phyloP scores from a whole-genome alignment of 2,329 filamentous ascomycete species.

The Alternaria sp. region DNA sequence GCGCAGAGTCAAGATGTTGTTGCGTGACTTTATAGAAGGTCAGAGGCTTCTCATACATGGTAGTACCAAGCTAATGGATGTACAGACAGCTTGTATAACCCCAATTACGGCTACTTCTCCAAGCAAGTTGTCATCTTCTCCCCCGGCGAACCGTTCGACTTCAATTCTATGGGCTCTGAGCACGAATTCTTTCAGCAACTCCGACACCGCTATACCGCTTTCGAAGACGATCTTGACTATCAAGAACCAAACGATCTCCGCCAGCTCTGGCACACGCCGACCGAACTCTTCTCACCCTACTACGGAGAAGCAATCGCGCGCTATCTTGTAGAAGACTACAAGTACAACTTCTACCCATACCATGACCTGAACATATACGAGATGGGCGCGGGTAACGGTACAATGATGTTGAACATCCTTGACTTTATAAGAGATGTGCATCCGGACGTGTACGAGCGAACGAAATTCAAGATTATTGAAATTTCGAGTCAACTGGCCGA shows the following conservation, averaged over 20 bases:
- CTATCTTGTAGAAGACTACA: conserved; percentile 95
- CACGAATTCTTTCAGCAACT: conserved; percentile 82
- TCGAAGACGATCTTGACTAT: conserved; percentile 87
- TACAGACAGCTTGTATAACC: conserved; percentile 87
- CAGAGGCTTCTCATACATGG: conserved; percentile 12
- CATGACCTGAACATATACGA: conserved; percentile 98
- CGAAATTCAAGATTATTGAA: conserved; percentile 94
- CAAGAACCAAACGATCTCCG: conserved; percentile 76
- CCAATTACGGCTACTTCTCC: conserved; percentile 93
- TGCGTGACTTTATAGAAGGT: conserved; percentile 98
- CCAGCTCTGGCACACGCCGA: conserved; percentile 98
- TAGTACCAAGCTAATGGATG: background rate
- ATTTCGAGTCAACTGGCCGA: conserved; percentile 84
- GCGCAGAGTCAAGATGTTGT: conserved; percentile 91
- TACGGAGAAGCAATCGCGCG: conserved; percentile 98
- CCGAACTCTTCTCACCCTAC: conserved; percentile 93
- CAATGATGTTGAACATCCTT: conserved; percentile 96
- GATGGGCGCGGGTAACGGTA: conserved; percentile 97
- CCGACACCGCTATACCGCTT: conserved; percentile 82
- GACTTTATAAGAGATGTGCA: conserved; percentile 93
- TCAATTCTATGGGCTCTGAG: conserved; percentile 82
- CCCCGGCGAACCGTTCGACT: conserved; percentile 90
- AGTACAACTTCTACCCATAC: conserved; percentile 91
- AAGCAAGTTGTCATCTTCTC: conserved; percentile 97
- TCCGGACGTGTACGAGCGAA: conserved; percentile 91